These are phyloP conservation scores for Flaveria ramosissima DNA, from an alignment of 129 eudicot genomes.

Conservation along the genomic window DNA sequence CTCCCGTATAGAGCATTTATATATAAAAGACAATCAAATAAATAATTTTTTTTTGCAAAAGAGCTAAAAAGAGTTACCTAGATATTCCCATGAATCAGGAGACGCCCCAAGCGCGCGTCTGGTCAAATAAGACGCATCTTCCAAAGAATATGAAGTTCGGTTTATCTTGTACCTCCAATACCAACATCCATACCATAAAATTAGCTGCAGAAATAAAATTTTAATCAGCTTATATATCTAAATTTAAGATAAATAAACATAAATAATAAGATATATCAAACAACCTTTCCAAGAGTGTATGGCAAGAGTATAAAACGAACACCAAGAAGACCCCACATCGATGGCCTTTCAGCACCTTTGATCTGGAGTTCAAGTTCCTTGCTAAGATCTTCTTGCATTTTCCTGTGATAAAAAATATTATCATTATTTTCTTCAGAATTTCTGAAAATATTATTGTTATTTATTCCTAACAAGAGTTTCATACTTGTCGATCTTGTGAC, in stretches of 20 bases:
- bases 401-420: slow-evolving; percentile 45
- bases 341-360: slow-evolving; percentile 96
- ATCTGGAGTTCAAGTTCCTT: slow-evolving; percentile 95
- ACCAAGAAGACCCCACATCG: slow-evolving; percentile 82
- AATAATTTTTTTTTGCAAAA: background rate
- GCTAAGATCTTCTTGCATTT: slow-evolving; percentile 76
- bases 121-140: slow-evolving; percentile 91
- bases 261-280: background rate
- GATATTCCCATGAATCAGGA: slow-evolving; percentile 64
- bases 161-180: slow-evolving; percentile 84
- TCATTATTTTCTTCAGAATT: background rate
- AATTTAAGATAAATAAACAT: background rate
- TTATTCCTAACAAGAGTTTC: slow-evolving; percentile 42
- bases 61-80: slow-evolving; percentile 50
- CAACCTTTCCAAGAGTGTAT: slow-evolving; percentile 82
- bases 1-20: background rate
- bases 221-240: background rate
- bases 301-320: slow-evolving; percentile 85
- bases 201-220: slow-evolving; percentile 46
- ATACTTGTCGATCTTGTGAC: slow-evolving; percentile 79
- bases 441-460: background rate
- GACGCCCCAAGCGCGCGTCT: slow-evolving; percentile 75
- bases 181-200: slow-evolving; percentile 81
- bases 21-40: background rate
- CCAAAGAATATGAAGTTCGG: slow-evolving; percentile 80